A percentile compares a stretch with the other conserved stretches of the same genome.
phyloP scores from a whole-genome alignment of 164 flowering plant genomes.

The Warburgia ugandensis region DNA sequence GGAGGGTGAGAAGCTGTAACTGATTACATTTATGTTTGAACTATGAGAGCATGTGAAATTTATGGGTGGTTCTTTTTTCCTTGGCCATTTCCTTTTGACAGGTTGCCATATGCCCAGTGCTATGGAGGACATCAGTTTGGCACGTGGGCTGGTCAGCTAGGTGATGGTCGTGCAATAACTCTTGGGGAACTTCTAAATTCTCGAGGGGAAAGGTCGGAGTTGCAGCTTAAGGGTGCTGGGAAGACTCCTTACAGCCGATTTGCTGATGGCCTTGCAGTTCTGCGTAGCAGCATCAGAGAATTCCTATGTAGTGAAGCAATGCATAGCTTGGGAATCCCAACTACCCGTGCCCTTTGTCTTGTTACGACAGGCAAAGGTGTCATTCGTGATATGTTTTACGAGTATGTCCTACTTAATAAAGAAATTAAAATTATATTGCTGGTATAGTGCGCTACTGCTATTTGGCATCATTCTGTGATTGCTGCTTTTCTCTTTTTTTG shows the following conservation, averaged over 20 bases:
- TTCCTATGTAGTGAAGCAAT: slow-evolving; percentile 99
- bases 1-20: slow-evolving; percentile 83
- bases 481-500: no score
- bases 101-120: slow-evolving; percentile 92
- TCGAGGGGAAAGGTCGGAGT: slow-evolving; percentile 82
- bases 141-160: slow-evolving; percentile 98
- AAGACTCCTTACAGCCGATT: slow-evolving; percentile 98
- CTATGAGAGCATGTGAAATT: neutral
- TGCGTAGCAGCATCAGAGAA: slow-evolving; percentile 95
- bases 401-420: slow-evolving; percentile 57
- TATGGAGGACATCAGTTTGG: slow-evolving; percentile 99
- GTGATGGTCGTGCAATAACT: slow-evolving; percentile 97
- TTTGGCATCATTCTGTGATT: no score
- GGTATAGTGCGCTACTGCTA: no score
- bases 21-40: neutral
- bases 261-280: slow-evolving; percentile 99
- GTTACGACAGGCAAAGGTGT: slow-evolving; percentile 91
- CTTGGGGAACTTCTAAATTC: slow-evolving; percentile 85
- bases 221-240: slow-evolving; percentile 98
- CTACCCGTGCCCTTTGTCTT: slow-evolving; percentile 95
- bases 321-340: slow-evolving; percentile 87
- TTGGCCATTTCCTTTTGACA: slow-evolving; percentile 10
- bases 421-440: no score
- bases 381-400: slow-evolving; percentile 96
- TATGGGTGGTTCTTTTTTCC: neutral